Evolutionary conservation across 805 yeast species (phyloP).

Genomic region (Myxozyma sirexii): DNA sequence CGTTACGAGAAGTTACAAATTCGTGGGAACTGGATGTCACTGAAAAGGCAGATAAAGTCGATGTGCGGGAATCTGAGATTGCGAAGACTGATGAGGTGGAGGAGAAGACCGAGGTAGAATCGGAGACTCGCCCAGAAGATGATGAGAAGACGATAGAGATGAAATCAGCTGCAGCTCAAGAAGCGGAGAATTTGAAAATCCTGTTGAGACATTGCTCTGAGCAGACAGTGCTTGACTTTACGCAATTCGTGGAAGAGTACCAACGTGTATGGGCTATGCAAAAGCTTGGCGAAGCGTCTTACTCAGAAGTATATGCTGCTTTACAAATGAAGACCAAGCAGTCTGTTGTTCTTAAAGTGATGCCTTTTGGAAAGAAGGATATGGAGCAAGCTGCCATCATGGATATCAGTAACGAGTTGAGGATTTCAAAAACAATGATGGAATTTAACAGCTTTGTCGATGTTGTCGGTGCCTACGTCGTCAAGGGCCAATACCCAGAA

Average conservation of each 20-base stretch:
- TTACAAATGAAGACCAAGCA: conserved; percentile 37
- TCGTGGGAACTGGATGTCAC: conserved; percentile 14
- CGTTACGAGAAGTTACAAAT: conserved; percentile 26
- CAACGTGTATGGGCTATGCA: conserved; percentile 38
- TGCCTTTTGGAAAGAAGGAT: conserved; percentile 52
- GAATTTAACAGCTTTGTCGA: conserved; percentile 50
- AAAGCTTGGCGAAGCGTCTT: conserved; percentile 53
- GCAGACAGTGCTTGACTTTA: conserved; percentile 42
- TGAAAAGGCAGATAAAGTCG: background rate
- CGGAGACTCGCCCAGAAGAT: too few relatives aligned
- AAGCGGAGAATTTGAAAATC: conserved; percentile 38
- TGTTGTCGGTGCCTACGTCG: conserved; percentile 51
- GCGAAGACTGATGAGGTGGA: background rate
- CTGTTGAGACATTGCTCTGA: conserved; percentile 46
- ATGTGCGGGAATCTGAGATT: background rate
- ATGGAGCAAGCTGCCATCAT: conserved; percentile 46
- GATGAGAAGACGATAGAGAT: background rate
- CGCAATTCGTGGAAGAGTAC: conserved; percentile 38
- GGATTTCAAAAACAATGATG: conserved; percentile 48
- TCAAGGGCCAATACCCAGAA: conserved; percentile 51
- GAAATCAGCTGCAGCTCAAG: background rate
- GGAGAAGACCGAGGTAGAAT: too few relatives aligned
- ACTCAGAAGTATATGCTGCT: conserved; percentile 49
- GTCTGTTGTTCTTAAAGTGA: conserved; percentile 50
- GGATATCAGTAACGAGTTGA: conserved; percentile 53